Base-by-base conservation (phyloP, 257 asterid species). In the Petrea volubilis region DNA sequence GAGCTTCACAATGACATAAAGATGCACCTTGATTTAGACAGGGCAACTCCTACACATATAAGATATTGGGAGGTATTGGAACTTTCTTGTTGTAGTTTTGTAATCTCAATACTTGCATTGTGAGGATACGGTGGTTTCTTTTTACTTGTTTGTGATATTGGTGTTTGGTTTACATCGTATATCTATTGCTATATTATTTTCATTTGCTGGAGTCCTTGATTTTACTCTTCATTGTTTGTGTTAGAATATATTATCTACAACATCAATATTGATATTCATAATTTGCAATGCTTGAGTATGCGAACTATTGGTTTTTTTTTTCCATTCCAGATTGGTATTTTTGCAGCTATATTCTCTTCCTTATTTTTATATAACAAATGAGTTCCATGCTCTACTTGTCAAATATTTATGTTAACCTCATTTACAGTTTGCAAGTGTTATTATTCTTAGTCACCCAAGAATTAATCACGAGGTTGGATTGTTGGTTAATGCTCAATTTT, bases 1-100 rank as follows among this genome's bases (percentile, higher is more conserved):
- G 98, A 94, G 78, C 95, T 94, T 75, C 95, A 85, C 33, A 88
- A 86, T 60, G 99, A 94, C 75, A 91, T 94, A 60, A 94, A 94
- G 83, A 78, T 91, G 95, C 98, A 91, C 78, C 91, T 94, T 64
- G 99, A 86, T 76, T 77, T 91, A 13, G 99, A 91, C 78, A 83
- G 93, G 79, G 91, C 92, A 23, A 94, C 99, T 21, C 92, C 94
- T 23, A 83, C 90, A 14, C 98, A 84, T 67, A 73, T 80, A 75
- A 88, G 78, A 74, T 94, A 89, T 59, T 94, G 99, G 99, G 97
- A 94, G 93, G 96, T 91, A 82, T 27, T 57, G 34, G 60, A 52
- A 17, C 56, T 59, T 36, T 72, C 62, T 5, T 58, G 55, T 59
- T 60, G n/a, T 44, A 0, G 12, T 66, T 47, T 31, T 43, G 29